A percentile compares a stretch with the other conserved stretches of the same genome.
Evolutionary conservation across 768 basidiomycete genomes (phyloP).

Genomic region (Tricholoma sp.): DNA sequence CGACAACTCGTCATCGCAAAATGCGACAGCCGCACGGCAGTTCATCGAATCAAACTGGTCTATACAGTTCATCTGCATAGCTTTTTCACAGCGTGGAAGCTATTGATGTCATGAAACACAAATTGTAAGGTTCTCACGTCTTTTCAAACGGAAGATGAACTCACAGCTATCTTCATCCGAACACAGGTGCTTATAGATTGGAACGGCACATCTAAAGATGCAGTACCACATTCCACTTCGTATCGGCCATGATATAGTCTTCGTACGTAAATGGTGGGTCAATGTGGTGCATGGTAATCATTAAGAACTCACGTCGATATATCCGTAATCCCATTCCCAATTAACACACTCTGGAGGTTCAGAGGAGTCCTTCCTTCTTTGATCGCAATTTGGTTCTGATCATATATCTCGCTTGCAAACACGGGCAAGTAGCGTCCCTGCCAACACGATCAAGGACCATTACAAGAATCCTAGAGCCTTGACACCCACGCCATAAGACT

Average conservation of each 20-base stretch:
- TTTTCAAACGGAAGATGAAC: constrained; percentile 6
- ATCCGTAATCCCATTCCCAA: constrained; percentile 56
- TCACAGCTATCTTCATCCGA: constrained; percentile 57
- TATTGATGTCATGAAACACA: constrained; percentile 16
- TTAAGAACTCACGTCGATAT: constrained; percentile 33
- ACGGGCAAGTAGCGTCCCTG: constrained; percentile 69
- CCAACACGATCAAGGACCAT: constrained; percentile 8
- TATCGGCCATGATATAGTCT: constrained; percentile 44
- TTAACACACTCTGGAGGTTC: constrained; percentile 65
- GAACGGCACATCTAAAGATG: constrained; percentile 50
- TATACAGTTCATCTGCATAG: constrained; percentile 55
- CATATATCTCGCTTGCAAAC: constrained; percentile 73
- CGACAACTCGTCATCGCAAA: constrained; percentile 58
- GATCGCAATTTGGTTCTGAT: constrained; percentile 54
- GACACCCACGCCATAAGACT: constrained; percentile 65
- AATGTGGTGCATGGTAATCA: constrained; percentile 17
- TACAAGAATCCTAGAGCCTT: background rate
- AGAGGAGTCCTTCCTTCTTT: constrained; percentile 51
- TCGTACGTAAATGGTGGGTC: constrained; percentile 1
- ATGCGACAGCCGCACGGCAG: constrained; percentile 61
- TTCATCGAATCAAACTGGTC: constrained; percentile 61
- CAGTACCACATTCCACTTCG: constrained; percentile 57
- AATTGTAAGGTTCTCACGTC: background rate
- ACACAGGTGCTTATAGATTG: constrained; percentile 49
- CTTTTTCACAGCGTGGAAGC: constrained; percentile 65